A percentile compares a stretch with the other conserved stretches of the same genome.
Conservation (phyloP, 139 green algal species). For the Coccomyxa sp. region DNA sequence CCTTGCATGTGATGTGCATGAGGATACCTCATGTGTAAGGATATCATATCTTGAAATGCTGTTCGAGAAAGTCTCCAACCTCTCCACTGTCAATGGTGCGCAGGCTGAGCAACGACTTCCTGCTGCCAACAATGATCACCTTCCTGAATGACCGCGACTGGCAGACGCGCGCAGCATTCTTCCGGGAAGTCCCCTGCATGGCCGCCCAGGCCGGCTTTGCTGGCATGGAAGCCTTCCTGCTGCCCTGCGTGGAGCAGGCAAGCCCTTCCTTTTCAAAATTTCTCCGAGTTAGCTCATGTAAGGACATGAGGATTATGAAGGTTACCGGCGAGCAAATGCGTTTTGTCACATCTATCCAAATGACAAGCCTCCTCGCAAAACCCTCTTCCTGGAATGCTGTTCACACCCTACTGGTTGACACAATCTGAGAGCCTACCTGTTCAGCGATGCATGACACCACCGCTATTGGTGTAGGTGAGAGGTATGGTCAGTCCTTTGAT, state of each 20-base stretch:
- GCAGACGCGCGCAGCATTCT: slow-evolving; percentile 73
- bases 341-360: too few species aligned
- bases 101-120: slow-evolving; percentile 65
- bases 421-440: too few species aligned
- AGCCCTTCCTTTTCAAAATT: too few species aligned
- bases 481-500: background rate
- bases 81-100: too few species aligned
- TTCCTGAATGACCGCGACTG: slow-evolving; percentile 89
- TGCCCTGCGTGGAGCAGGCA: slow-evolving; percentile 88
- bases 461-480: background rate
- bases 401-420: too few species aligned
- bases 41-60: too few species aligned
- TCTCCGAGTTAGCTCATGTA: background rate
- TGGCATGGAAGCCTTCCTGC: slow-evolving; percentile 81
- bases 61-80: too few species aligned
- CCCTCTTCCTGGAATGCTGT: too few species aligned
- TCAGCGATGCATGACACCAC: too few species aligned
- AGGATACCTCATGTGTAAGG: too few species aligned
- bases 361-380: too few species aligned
- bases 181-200: slow-evolving; percentile 33
- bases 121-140: slow-evolving; percentile 92
- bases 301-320: background rate
- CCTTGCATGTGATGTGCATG: too few species aligned
- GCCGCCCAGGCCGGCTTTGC: slow-evolving; percentile 35
- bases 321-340: background rate